These are phyloP conservation scores for Candida ponderosae DNA, from an alignment of 805 yeast genomes.

Conservation along the genomic window DNA sequence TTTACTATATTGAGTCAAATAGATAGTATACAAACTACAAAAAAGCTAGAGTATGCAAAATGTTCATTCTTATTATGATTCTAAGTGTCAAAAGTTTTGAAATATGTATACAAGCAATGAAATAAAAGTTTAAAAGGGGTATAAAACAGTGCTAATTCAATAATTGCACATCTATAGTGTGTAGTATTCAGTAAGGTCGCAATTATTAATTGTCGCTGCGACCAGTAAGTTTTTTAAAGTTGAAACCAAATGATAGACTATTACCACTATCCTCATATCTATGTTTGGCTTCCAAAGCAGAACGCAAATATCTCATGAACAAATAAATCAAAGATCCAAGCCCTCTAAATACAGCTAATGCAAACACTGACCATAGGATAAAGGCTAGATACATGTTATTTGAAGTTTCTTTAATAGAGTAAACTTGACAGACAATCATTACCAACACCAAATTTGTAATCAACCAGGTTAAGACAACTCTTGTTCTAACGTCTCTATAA, in stretches of 20 bases:
- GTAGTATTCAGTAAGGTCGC: too few species aligned
- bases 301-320: constrained; percentile 28
- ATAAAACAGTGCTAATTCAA: too few species aligned
- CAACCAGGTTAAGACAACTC: constrained; percentile 95
- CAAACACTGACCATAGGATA: constrained; percentile 90
- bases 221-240: background rate
- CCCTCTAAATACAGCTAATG: constrained; percentile 74
- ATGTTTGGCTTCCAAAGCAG: constrained; percentile 29
- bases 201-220: too few species aligned
- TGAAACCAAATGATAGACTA: constrained; percentile 6
- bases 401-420: constrained; percentile 53
- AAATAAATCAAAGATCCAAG: constrained; percentile 73
- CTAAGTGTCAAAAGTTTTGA: too few species aligned
- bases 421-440: constrained; percentile 84
- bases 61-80: too few species aligned
- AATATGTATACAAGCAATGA: too few species aligned
- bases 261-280: constrained; percentile 29
- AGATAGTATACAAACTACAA: too few species aligned
- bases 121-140: too few species aligned
- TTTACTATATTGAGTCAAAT: too few species aligned
- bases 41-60: too few species aligned
- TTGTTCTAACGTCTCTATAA: constrained; percentile 88
- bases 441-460: constrained; percentile 71
- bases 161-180: too few species aligned
- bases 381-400: constrained; percentile 73